These are phyloP conservation scores for Trypanosoma vivax DNA, from an alignment of 208 protist species.

Conservation along the genomic window DNA sequence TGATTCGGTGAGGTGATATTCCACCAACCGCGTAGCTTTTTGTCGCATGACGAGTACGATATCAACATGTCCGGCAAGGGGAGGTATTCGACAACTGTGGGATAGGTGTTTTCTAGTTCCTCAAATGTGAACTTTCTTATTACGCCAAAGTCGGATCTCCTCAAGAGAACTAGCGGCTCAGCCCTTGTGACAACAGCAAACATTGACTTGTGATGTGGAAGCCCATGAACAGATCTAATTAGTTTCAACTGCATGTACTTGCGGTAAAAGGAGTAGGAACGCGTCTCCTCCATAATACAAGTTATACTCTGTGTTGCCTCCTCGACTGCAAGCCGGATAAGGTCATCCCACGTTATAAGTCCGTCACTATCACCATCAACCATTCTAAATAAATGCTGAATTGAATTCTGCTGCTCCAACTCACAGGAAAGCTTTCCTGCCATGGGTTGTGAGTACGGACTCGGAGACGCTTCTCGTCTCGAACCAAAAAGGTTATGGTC, in stretches of 20 bases:
- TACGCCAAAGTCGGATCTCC: slow-evolving; percentile 38
- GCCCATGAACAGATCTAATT: slow-evolving; percentile 37
- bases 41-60: slow-evolving; percentile 38
- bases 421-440: too few species aligned
- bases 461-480: too few species aligned
- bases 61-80: slow-evolving; percentile 45
- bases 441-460: too few species aligned
- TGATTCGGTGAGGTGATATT: slow-evolving; percentile 22
- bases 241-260: slow-evolving; percentile 13
- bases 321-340: slow-evolving; percentile 44
- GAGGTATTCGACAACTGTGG: slow-evolving; percentile 46
- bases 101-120: slow-evolving; percentile 28
- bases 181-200: slow-evolving; percentile 51
- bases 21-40: slow-evolving; percentile 45
- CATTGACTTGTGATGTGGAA: slow-evolving; percentile 38
- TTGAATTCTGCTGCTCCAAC: background rate
- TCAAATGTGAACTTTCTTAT: slow-evolving; percentile 28
- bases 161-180: slow-evolving; percentile 38
- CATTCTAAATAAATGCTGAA: slow-evolving; percentile 45
- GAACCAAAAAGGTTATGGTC: too few species aligned
- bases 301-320: slow-evolving; percentile 26
- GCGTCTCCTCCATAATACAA: slow-evolving; percentile 20
- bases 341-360: slow-evolving; percentile 51
- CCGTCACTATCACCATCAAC: slow-evolving; percentile 39
- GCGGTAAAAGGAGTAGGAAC: slow-evolving; percentile 43